Base-by-base conservation (phyloP, 495 filamentous ascomycete species). In the Letharia columbiana region DNA sequence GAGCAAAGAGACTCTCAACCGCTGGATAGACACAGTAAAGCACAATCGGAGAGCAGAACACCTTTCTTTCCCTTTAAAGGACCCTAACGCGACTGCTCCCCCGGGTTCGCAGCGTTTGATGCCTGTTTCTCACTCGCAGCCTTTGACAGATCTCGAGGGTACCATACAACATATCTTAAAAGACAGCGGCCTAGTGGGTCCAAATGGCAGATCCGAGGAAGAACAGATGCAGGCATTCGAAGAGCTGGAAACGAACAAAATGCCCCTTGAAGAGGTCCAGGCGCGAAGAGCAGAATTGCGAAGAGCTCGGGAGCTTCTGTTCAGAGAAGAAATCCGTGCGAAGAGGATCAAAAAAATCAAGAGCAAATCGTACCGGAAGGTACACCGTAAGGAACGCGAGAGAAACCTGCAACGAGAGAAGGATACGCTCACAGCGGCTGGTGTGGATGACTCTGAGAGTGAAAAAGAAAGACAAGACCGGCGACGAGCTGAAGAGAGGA, bases 271-370 rank as follows among this genome's bases (percentile, higher is more conserved):
- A 70, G 91, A 96, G 69, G 87, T 91, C 20, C 84, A 87, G 72
- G 86, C 86, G 28, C 81, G 91, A 3, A 82, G 86, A 44, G 86
- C 86, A 11, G 87, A 96, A 71, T 81, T 95, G 40, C 86, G 92
- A 13, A 87, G 84, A 69, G 85, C 89, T 63, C 80, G 95, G 65
- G 94, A 98, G 68, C 76, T 97, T 8, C 79, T 96, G 59, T 96
- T 95, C 66, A 83, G 93, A n/a, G 95, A 98, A 74, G 89, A 96
- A 74, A 83, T 87, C 1, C 86, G 91, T 62, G 84, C 91, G 6
- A 96, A 93, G 76, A 87, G 94, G 4, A 89, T 98, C 75, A 96
- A 96, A 76, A 98, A 97, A 79, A 98, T 98, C 74, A 98, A 98
- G 79, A 92, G 88, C 71, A 98, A 96, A 72, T 84, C 91, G 1